phyloP scores from a whole-genome alignment of 176 grass and related monocot species.

The Musa beccarii region DNA sequence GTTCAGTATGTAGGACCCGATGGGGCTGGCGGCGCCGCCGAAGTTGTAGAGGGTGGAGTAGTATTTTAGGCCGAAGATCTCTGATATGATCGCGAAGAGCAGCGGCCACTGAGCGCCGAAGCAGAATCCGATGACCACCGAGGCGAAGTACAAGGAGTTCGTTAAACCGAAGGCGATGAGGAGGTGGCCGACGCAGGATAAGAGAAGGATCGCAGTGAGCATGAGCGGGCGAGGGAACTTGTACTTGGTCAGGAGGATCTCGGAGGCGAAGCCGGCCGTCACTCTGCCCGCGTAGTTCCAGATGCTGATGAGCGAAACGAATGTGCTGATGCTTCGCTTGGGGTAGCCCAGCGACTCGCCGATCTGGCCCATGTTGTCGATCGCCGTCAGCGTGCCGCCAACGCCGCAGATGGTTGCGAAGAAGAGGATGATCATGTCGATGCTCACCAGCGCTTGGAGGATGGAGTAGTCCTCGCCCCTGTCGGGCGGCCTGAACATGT shows the following conservation, averaged over 20 bases:
- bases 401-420: conserved; percentile 61
- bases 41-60: conserved; percentile 85
- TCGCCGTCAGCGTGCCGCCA: conserved; percentile 61
- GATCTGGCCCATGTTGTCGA: conserved; percentile 86
- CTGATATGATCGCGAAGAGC: conserved; percentile 71
- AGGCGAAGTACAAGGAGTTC: conserved; percentile 35
- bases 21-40: conserved; percentile 52
- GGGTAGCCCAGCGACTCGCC: conserved; percentile 49
- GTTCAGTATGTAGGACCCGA: conserved; percentile 57
- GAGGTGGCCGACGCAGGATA: conserved; percentile 61
- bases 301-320: conserved; percentile 76
- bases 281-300: conserved; percentile 76
- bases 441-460: conserved; percentile 58
- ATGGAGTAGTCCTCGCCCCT: conserved; percentile 57
- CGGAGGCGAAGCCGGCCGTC: conserved; percentile 46
- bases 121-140: conserved; percentile 55
- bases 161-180: conserved; percentile 66
- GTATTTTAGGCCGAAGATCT: conserved; percentile 78
- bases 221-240: conserved; percentile 56
- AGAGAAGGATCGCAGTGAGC: conserved; percentile 44
- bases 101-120: conserved; percentile 77
- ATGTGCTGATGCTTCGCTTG: conserved; percentile 51
- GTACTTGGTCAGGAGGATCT: conserved; percentile 36
- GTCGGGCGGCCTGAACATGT: conserved; percentile 45
- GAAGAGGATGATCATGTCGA: conserved; percentile 68